These are phyloP conservation scores for Rhodotorula sp. DNA, from an alignment of 1,284 basidiomycete species.

Conservation along the genomic window DNA sequence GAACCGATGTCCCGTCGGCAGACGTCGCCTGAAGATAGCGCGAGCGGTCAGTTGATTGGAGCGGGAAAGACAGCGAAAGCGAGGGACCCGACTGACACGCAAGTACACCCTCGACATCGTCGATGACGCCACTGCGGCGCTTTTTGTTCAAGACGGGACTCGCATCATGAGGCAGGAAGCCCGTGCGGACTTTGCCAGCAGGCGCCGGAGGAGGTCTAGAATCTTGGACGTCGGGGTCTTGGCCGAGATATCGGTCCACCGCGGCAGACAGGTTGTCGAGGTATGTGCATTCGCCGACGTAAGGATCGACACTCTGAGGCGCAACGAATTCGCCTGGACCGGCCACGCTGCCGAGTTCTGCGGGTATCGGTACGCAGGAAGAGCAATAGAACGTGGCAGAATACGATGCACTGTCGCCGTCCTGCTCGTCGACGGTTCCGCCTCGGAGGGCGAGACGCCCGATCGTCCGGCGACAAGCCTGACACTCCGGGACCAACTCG, in stretches of 20 bases:
- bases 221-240: slow-evolving; percentile 5
- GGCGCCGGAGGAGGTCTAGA: slow-evolving; percentile 19
- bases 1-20: slow-evolving; percentile 27
- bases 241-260: slow-evolving; percentile 23
- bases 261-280: slow-evolving; percentile 27
- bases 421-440: slow-evolving; percentile 16
- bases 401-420: slow-evolving; percentile 12
- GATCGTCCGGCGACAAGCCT: slow-evolving; percentile 8
- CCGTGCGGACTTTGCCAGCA: slow-evolving; percentile 17
- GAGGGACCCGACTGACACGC: slow-evolving; percentile 11
- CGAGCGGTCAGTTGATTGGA: background rate
- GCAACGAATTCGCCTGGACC: background rate
- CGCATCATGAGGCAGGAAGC: slow-evolving; percentile 8
- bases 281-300: slow-evolving; percentile 28
- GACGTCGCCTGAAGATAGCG: slow-evolving; percentile 24
- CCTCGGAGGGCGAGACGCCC: slow-evolving; percentile 26
- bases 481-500: slow-evolving; percentile 21
- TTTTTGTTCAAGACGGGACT: slow-evolving; percentile 10
- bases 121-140: slow-evolving; percentile 13
- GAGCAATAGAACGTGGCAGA: slow-evolving; percentile 17
- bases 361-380: slow-evolving; percentile 6
- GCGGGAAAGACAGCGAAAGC: background rate
- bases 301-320: background rate
- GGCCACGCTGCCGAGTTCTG: background rate
- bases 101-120: slow-evolving; percentile 16